phyloP scores from a whole-genome alignment of 1,284 basidiomycete species.

The Cryptococcus sp. region DNA sequence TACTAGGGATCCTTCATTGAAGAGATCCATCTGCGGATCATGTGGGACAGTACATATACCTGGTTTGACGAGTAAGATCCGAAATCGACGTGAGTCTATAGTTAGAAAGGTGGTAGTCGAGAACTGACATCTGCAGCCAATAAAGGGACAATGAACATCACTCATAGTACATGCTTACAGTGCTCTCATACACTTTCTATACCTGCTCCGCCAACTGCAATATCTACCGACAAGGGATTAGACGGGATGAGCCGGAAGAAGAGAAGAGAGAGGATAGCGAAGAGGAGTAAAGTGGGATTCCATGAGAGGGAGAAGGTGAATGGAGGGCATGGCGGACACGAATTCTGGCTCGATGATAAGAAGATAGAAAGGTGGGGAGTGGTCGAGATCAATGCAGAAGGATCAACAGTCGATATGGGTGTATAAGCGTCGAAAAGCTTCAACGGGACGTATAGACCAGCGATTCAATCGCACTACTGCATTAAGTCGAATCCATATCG shows the following conservation, averaged over 20 bases:
- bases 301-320: constrained; percentile 19
- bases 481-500: background rate
- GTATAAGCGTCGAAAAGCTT: background rate
- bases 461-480: background rate
- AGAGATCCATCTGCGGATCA: constrained; percentile 27
- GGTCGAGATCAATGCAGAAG: background rate
- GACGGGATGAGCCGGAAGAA: constrained; percentile 26
- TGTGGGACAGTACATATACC: constrained; percentile 40
- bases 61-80: constrained; percentile 31
- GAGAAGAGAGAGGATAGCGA: constrained; percentile 10
- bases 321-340: constrained; percentile 19
- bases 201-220: background rate
- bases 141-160: constrained; percentile 13
- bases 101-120: background rate
- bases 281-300: constrained; percentile 13
- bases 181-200: constrained; percentile 25
- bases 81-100: constrained; percentile 30
- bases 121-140: background rate
- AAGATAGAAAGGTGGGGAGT: constrained; percentile 20
- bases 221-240: constrained; percentile 3
- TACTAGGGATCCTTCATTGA: constrained; percentile 35
- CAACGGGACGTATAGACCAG: no score
- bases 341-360: constrained; percentile 15
- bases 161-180: constrained; percentile 24
- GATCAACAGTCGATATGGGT: background rate